These are phyloP conservation scores for Populus pruinosa DNA, from an alignment of 345 rosid genomes.

Conservation along the genomic window DNA sequence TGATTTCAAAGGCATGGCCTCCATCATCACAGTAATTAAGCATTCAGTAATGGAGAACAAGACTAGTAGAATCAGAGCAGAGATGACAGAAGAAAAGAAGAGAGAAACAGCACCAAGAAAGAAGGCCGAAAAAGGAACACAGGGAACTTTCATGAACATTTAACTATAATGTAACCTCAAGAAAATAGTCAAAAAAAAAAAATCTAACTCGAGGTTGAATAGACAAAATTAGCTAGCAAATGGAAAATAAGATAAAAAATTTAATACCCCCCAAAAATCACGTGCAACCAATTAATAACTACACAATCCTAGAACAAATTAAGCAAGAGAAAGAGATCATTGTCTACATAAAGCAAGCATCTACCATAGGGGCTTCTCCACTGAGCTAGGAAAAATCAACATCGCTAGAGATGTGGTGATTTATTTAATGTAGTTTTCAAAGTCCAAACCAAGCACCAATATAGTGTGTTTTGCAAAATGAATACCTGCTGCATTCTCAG, in stretches of 20 bases:
- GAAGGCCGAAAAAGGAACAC: not conserved
- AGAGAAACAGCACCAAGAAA: not conserved
- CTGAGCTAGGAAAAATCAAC: not conserved
- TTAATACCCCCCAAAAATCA: not conserved
- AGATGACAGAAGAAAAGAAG: not conserved
- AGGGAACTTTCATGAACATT: not conserved
- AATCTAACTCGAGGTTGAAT: not conserved
- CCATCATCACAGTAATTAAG: not conserved
- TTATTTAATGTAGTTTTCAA: not conserved
- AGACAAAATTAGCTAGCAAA: not conserved
- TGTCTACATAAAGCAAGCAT: not conserved
- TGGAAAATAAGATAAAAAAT: not conserved
- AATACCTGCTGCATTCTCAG: conserved; percentile 82
- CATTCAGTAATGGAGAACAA: not conserved
- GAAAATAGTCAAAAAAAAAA: too few species aligned
- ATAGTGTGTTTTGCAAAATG: conserved; percentile 16
- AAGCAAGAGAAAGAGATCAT: not conserved
- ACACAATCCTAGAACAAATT: not conserved
- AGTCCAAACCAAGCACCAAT: not conserved
- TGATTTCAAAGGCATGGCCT: not conserved
- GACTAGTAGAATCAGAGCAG: not conserved
- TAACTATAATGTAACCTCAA: not conserved
- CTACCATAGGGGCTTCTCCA: not conserved
- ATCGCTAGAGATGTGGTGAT: not conserved
- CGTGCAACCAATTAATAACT: not conserved